A percentile compares a stretch with the other conserved stretches of the same genome.
These are phyloP conservation scores for Ophiocordyceps camponoti-rufipedis DNA, from an alignment of 2,329 filamentous ascomycete species.

Conservation along the genomic window DNA sequence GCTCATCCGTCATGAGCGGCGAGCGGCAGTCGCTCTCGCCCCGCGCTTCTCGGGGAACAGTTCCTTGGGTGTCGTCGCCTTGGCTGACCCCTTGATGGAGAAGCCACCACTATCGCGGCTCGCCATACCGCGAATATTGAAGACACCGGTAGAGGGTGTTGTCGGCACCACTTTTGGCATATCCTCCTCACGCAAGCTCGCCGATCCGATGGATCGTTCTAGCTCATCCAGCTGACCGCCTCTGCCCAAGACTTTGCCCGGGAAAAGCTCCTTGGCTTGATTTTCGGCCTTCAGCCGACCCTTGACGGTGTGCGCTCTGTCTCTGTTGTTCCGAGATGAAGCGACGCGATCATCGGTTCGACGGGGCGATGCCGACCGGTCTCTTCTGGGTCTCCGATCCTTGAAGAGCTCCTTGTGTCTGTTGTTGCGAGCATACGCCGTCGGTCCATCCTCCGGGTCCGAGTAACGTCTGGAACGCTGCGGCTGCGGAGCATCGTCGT, in stretches of 20 bases:
- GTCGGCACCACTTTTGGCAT: conserved; percentile 40
- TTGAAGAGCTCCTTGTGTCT: conserved; percentile 48
- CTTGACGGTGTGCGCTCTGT: conserved; percentile 15
- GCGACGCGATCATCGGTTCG: conserved; percentile 18
- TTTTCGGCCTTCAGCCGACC: conserved; percentile 13
- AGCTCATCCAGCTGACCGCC: conserved; percentile 18
- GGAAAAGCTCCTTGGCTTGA: conserved; percentile 20
- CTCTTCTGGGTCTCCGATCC: conserved; percentile 15
- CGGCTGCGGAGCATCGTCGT: conserved; percentile 46
- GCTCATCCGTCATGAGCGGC: too few relatives aligned
- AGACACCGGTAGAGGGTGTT: conserved; percentile 21
- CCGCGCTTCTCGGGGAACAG: too few relatives aligned
- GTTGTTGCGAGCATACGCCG: conserved; percentile 19
- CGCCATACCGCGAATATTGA: conserved; percentile 44
- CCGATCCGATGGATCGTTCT: conserved; percentile 19
- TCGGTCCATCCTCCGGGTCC: conserved; percentile 9
- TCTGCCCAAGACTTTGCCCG: conserved; percentile 11
- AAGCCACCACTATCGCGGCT: conserved; percentile 31
- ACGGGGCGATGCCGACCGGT: conserved; percentile 33
- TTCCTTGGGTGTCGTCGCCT: too few relatives aligned
- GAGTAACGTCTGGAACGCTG: conserved; percentile 9
- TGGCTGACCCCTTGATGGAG: conserved; percentile 40
- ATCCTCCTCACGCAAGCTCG: conserved; percentile 17
- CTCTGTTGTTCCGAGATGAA: conserved; percentile 16
- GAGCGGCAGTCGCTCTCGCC: too few relatives aligned